Percentiles rank a stretch among this genome's conserved stretches.
Evolutionary conservation across 305 asterid species (phyloP).

Genomic region (Fraxinus nigra): DNA sequence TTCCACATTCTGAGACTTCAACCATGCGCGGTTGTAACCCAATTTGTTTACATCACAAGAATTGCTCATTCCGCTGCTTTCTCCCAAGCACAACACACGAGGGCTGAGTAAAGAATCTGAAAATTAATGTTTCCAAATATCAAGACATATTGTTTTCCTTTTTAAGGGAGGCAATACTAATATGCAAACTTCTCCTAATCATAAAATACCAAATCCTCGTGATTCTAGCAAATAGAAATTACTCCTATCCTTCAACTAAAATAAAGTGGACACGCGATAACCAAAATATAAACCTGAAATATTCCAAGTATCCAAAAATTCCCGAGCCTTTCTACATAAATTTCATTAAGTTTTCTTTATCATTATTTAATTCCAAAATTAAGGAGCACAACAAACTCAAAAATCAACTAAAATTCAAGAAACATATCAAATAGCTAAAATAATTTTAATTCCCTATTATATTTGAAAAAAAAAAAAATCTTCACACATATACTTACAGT

Average conservation of each 20-base stretch:
- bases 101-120: background rate
- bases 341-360: background rate
- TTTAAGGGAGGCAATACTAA: background rate
- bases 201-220: background rate
- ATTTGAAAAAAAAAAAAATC: background rate
- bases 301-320: background rate
- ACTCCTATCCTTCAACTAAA: background rate
- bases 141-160: background rate
- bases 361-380: background rate
- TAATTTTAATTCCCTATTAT: background rate
- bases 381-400: background rate
- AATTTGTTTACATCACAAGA: background rate
- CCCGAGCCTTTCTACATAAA: background rate
- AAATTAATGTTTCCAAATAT: background rate
- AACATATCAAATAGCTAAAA: background rate
- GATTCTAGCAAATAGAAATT: background rate
- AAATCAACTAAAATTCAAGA: background rate
- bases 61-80: background rate
- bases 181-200: background rate
- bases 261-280: background rate
- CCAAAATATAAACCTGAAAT: background rate
- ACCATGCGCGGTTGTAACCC: background rate
- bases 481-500: slow-evolving; percentile 44
- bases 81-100: background rate
- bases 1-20: background rate